Evolutionary conservation across 176 grass and related monocot genomes (phyloP), one percentile per base, ranked within the genome.

Genomic region (Pontederia crassipes): DNA sequence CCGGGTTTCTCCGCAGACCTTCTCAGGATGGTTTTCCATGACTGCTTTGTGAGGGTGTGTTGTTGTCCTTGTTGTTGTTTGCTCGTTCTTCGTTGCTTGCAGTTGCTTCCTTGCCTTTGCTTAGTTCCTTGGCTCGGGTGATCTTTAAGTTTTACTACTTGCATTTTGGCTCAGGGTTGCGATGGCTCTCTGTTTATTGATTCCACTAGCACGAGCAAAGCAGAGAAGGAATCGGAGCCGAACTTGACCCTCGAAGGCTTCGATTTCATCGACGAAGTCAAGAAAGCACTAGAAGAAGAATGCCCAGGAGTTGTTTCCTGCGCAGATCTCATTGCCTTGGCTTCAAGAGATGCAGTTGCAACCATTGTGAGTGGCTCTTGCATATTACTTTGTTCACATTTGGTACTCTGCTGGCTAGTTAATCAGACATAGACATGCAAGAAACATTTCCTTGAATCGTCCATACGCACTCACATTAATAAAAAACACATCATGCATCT

Each of bases 301-400:
- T 72, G 69, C 57, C 69, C 69, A 15, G 46, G 69, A 8, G 47
- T 72, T 61, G 69, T 72, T 72, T 72, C 69, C 26, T 72, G 69
- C 17, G 69, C 69, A 10, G 69, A 72, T 18, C 59, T 72, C 10
- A 35, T 61, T 18, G 69, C 69, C 46, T 61, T 72, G 8, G 57
- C 61, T 13, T 56, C 69, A 49, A 72, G 69, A 52, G 69, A 61
- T 40, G 18, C 69, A 35, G 69, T 72, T 35, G 24, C 61, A 11
- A 26, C 46, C 57, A 72, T 28, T 49, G 69, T 72, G 56, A 69
- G 53, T 57, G 53, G 32, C 14, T 54, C 52, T 40, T 40, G 20
- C 20, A 24, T 24, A 24, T 24, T 24, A 24, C 20, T 24, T 24
- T 0, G 20, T 24, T 24, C 20, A 24, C 20, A 24, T 24, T 24